Conservation (phyloP, 2,329 filamentous ascomycete species). For the Talaromyces marneffei region DNA sequence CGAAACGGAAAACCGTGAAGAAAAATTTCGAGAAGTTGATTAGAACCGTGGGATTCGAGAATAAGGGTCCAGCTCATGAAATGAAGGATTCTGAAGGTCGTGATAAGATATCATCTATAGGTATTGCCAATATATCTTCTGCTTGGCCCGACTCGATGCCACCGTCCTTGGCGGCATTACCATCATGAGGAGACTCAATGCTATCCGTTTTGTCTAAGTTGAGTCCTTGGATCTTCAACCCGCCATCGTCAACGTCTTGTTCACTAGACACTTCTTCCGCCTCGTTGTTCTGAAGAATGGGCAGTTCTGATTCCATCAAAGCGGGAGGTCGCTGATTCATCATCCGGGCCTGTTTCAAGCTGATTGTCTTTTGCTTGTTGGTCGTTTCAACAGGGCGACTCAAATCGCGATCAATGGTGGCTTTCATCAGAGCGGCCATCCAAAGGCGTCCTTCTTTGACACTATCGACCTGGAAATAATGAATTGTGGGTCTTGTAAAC, state of each 20-base stretch:
- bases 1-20: background rate
- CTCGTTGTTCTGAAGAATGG: background rate
- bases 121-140: background rate
- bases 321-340: constrained; percentile 88
- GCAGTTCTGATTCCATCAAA: constrained; percentile 57
- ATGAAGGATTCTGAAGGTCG: constrained; percentile 20
- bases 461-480: constrained; percentile 95
- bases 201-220: constrained; percentile 24
- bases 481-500: constrained; percentile 94
- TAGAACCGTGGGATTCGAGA: background rate
- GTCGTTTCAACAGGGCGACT: constrained; percentile 75
- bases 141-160: constrained; percentile 9
- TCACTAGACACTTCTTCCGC: constrained; percentile 20
- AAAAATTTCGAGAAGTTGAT: background rate
- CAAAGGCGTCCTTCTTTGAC: constrained; percentile 81
- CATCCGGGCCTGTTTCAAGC: constrained; percentile 75
- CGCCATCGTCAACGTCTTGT: constrained; percentile 25
- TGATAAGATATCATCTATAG: constrained; percentile 25
- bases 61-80: background rate
- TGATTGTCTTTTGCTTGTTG: constrained; percentile 96
- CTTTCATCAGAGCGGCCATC: constrained; percentile 99
- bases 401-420: constrained; percentile 88
- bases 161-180: background rate
- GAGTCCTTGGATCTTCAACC: constrained; percentile 31
- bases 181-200: constrained; percentile 18